Evolutionary conservation across 2,329 filamentous ascomycete species (phyloP), one percentile per base, ranked within the genome.

Genomic region (Arthrocladium fulminans): DNA sequence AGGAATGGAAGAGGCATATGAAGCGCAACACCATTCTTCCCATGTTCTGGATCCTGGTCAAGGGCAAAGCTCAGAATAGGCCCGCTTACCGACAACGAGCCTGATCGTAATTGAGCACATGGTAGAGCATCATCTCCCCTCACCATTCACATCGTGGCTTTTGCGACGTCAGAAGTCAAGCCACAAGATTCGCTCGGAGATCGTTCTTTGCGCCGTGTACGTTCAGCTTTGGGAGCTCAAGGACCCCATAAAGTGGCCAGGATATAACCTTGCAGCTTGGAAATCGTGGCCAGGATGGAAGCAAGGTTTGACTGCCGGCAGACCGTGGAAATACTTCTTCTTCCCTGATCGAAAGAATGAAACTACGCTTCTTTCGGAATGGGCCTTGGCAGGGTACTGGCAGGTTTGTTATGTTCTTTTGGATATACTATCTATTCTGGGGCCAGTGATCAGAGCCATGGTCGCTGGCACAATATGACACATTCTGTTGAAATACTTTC

Each of bases 131-230:
- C 6, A 34, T 13, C 15, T 34, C 42, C n/a, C 29, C 15, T 32
- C 27, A 45, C 42, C 22, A 45, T 35, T 30, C 42, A 45, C 42
- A 45, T 34, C 17, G 42, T 45, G 42, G 42, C 42, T 45, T 34
- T 22, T 13, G 19, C 19, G 15, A 35, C 17, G 42, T 45, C 27
- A 45, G 20, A 5, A 22, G 5, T 45, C 42, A 32, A 37, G 42
- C 27, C 22, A 44, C 41, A 44, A 8, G 41, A 44, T 29, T 30
- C 10, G 41, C 25, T 6, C 23, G 27, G 41, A 29, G 27, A 19
- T n/a, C n/a, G 41, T n/a, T 13, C 17, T 35, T 15, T 13, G n/a
- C n/a, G 32, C 19, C 32, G 32, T 3, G n/a, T n/a, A n/a, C n/a
- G n/a, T n/a, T n/a, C n/a, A n/a, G n/a, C n/a, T n/a, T n/a, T n/a